Base-by-base conservation (phyloP, 2,329 filamentous ascomycete genomes). In the Colletotrichum sp. region DNA sequence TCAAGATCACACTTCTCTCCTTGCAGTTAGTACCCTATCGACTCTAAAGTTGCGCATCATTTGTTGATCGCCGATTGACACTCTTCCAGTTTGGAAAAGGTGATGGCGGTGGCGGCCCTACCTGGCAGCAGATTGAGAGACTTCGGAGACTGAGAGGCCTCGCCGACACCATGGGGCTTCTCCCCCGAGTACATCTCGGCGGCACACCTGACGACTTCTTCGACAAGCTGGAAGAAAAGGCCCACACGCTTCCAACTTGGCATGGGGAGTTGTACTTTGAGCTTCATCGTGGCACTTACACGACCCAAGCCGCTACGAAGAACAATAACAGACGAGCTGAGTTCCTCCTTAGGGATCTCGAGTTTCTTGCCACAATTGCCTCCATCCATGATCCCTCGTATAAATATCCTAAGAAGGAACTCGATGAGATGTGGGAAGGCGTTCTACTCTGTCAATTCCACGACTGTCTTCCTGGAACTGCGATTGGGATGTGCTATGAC, bases 221-320 rank as follows among this genome's bases (percentile, higher is more conserved):
- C 78, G 90, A 88, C 69, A 86, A 86, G 21, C 83, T 94, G 2
- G 91, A 94, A 81, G 87, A 90, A 81, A 92, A 91, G 80, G 87
- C 88, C 16, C 91, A 89, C 0, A 86, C 92, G 24, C 90, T 93
- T 57, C 89, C 91, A 26, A 94, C 92, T 1, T 94, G 92, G 92
- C 93, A 93, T 80, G 92, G 92, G 30, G 92, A 94, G 83, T 86
- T 94, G 4, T 94, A 94, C 83, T 93, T 94, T 78, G 92, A 94
- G 80, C 86, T 94, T 9, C 92, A 94, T 80, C 90, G 92, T 57
- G 92, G 92, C 21, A 93, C 91, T 21, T 94, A 94, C 82, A 94
- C 92, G 1, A 93, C 92, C 0, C 92, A 94, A 81, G 90, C 92
- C 44, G 92, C 93, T 81, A 94, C 93, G 84, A 94, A 94, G 84